Conservation (phyloP, 805 yeast genomes). For the Starmerella ratchasimensis region DNA sequence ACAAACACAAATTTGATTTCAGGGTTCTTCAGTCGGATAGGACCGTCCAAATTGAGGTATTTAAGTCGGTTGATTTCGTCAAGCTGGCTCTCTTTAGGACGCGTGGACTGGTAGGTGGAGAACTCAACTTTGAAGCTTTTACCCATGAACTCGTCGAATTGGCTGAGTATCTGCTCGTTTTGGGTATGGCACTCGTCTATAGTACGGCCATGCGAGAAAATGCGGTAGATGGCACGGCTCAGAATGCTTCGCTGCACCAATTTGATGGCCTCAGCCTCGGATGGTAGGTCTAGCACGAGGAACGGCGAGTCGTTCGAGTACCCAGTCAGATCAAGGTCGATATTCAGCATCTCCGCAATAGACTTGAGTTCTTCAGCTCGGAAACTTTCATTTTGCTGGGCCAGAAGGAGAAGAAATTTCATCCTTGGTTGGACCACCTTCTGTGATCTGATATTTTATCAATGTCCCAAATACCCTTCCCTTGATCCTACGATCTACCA, state of each 20-base stretch:
- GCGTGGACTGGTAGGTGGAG: conserved; percentile 61
- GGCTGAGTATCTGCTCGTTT: conserved; percentile 25
- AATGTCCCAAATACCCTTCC: no score
- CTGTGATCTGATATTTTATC: no score
- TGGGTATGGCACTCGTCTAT: conserved; percentile 45
- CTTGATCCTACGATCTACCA: no score
- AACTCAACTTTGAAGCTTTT: conserved; percentile 62
- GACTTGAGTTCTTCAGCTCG: conserved; percentile 75
- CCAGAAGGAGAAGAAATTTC: conserved; percentile 64
- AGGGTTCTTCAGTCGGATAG: conserved; percentile 64
- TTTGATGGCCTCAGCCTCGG: conserved; percentile 52
- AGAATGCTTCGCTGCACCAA: conserved; percentile 57
- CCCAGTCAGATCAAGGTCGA: conserved; percentile 43
- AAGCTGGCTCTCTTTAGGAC: conserved; percentile 37
- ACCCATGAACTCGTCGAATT: conserved; percentile 32
- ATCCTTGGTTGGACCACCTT: no score
- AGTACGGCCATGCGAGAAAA: conserved; percentile 61
- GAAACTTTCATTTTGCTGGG: conserved; percentile 70
- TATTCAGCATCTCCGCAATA: conserved; percentile 49
- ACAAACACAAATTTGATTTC: conserved; percentile 55
- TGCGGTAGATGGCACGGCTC: conserved; percentile 63
- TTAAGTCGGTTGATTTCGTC: conserved; percentile 56
- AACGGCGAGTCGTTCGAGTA: conserved; percentile 56
- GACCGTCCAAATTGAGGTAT: conserved; percentile 57
- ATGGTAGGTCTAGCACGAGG: conserved; percentile 47